Evolutionary conservation across 164 flowering plant species (phyloP).

Genomic region (Litsea cubeba): DNA sequence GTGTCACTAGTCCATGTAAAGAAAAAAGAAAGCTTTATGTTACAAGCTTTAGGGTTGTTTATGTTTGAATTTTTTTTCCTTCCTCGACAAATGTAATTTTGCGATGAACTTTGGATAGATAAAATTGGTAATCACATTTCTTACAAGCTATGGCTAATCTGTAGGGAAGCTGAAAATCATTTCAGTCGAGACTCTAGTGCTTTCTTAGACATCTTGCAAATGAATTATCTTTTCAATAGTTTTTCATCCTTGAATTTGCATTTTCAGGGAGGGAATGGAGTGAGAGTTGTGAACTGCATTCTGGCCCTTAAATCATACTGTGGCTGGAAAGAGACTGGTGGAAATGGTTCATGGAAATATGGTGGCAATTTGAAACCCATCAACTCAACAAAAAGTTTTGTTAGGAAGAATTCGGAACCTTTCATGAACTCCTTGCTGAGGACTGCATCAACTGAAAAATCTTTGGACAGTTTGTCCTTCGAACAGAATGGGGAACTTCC

Average conservation of each 20-base stretch:
- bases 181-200: neutral
- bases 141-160: neutral
- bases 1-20: too few relatives aligned
- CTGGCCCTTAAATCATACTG: constrained; percentile 83
- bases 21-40: too few relatives aligned
- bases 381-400: constrained; percentile 47
- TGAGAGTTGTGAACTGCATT: constrained; percentile 76
- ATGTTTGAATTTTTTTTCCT: neutral
- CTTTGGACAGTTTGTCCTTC: constrained; percentile 11
- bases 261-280: constrained; percentile 84
- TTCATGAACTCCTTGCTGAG: constrained; percentile 64
- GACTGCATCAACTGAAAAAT: constrained; percentile 47
- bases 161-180: neutral
- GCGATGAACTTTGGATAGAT: neutral
- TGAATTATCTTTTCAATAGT: neutral
- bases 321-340: constrained; percentile 84
- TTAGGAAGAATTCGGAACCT: constrained; percentile 78
- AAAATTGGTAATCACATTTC: neutral
- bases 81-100: neutral
- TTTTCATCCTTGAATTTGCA: neutral
- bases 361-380: constrained; percentile 64
- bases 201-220: neutral
- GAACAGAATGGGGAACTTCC: constrained; percentile 22
- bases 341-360: constrained; percentile 75
- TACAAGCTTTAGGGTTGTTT: neutral